A percentile compares a stretch with the other conserved stretches of the same genome.
Conservation (phyloP, 495 filamentous ascomycete genomes). For the Hypoxylon fuscum region DNA sequence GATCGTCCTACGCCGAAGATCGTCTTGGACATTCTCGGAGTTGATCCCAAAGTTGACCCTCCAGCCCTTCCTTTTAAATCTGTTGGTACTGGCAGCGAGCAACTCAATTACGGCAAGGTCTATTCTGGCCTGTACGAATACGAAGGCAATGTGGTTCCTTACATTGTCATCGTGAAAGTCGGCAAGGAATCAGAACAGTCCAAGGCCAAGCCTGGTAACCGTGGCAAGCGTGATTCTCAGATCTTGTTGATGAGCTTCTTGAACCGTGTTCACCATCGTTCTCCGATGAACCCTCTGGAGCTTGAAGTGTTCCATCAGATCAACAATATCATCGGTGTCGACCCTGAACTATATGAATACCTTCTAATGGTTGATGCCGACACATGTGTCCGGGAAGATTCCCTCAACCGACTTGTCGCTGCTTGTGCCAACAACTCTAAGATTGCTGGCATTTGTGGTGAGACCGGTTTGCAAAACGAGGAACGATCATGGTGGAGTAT, state of each 20-base stretch:
- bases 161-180: slow-evolving; percentile 94
- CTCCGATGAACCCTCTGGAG: slow-evolving; percentile 93
- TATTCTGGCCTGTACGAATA: slow-evolving; percentile 98
- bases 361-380: slow-evolving; percentile 98
- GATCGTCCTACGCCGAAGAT: slow-evolving; percentile 98
- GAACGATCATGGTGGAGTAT: slow-evolving; percentile 97
- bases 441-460: slow-evolving; percentile 96
- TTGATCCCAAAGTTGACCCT: slow-evolving; percentile 96
- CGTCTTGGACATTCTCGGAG: slow-evolving; percentile 94
- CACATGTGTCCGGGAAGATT: slow-evolving; percentile 92
- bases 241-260: slow-evolving; percentile 87
- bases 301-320: slow-evolving; percentile 99
- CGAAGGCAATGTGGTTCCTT: slow-evolving; percentile 97
- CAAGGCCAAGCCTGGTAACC: slow-evolving; percentile 94
- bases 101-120: slow-evolving; percentile 97
- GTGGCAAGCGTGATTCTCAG: slow-evolving; percentile 97
- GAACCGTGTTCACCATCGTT: slow-evolving; percentile 94
- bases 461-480: slow-evolving; percentile 96
- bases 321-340: slow-evolving; percentile 98
- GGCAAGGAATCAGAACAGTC: slow-evolving; percentile 94
- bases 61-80: slow-evolving; percentile 92
- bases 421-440: slow-evolving; percentile 93
- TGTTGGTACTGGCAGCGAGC: slow-evolving; percentile 87
- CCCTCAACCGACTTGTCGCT: slow-evolving; percentile 90
- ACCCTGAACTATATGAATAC: slow-evolving; percentile 97